These are phyloP conservation scores for Cryphonectria japonica DNA, from an alignment of 2,329 filamentous ascomycete genomes.

Conservation along the genomic window DNA sequence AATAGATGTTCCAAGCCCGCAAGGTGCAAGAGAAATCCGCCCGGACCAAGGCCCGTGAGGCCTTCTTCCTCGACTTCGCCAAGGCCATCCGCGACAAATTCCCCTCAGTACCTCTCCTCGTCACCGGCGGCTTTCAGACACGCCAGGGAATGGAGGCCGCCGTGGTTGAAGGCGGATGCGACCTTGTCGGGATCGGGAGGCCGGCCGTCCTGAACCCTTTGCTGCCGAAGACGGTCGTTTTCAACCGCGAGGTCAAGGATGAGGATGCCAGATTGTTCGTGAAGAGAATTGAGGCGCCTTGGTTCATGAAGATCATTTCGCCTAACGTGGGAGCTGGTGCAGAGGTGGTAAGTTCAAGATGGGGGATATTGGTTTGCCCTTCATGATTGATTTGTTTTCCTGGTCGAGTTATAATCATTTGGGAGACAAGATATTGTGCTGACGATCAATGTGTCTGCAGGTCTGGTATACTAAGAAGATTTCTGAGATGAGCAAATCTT, in stretches of 20 bases:
- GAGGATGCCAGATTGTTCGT: constrained; percentile 40
- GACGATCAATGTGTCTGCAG: neutral
- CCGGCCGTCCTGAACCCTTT: constrained; percentile 44
- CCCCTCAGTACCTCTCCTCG: constrained; percentile 52
- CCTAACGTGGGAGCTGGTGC: constrained; percentile 33
- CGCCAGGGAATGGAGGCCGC: constrained; percentile 47
- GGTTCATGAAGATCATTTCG: constrained; percentile 34
- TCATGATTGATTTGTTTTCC: too few relatives aligned
- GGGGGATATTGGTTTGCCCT: too few relatives aligned
- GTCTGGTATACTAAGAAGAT: constrained; percentile 5
- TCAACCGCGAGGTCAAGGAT: constrained; percentile 41
- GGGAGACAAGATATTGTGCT: neutral
- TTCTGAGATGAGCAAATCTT: neutral
- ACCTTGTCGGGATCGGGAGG: constrained; percentile 46
- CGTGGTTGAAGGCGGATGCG: constrained; percentile 43
- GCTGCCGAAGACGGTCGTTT: constrained; percentile 41
- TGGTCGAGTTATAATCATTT: too few relatives aligned
- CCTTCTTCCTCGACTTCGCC: constrained; percentile 71
- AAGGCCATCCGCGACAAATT: constrained; percentile 51
- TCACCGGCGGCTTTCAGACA: constrained; percentile 67
- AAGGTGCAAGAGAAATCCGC: constrained; percentile 36
- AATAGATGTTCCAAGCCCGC: constrained; percentile 41
- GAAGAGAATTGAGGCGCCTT: constrained; percentile 34
- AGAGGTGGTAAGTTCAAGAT: constrained; percentile 31
- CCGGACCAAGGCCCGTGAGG: constrained; percentile 60